These are phyloP conservation scores for Serpula lacrymans DNA, from an alignment of 768 basidiomycete species.

Conservation along the genomic window DNA sequence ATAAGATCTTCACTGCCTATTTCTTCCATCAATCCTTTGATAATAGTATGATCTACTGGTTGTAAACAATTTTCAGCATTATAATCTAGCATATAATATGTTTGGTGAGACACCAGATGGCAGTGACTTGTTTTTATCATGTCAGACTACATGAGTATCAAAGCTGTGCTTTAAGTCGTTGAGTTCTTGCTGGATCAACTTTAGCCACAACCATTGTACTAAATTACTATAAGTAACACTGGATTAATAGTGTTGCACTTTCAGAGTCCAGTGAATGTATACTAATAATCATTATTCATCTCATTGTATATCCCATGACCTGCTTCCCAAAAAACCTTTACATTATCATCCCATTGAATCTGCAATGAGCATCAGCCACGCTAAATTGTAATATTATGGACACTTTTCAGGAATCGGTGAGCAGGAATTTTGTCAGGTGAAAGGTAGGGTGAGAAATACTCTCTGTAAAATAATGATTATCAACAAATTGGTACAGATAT, in stretches of 20 bases:
- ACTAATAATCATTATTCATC: constrained; percentile 16
- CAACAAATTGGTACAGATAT: not conserved
- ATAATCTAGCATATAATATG: constrained; percentile 14
- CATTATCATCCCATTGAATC: constrained; percentile 28
- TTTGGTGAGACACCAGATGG: constrained; percentile 24
- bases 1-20: constrained; percentile 21
- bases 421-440: constrained; percentile 18
- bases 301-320: constrained; percentile 19
- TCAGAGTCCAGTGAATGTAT: not conserved
- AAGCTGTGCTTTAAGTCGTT: constrained; percentile 11
- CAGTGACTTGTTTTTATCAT: constrained; percentile 15
- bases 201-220: constrained; percentile 29
- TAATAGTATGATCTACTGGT: constrained; percentile 14
- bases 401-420: constrained; percentile 23
- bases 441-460: constrained; percentile 15
- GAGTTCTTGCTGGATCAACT: constrained; percentile 22
- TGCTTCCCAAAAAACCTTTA: constrained; percentile 18
- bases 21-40: constrained; percentile 17
- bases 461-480: constrained; percentile 11
- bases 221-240: constrained; percentile 15
- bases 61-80: constrained; percentile 16
- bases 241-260: not conserved
- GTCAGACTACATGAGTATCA: constrained; percentile 15
- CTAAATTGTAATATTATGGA: constrained; percentile 29
- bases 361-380: constrained; percentile 25